These are phyloP conservation scores for Lactarius indigo DNA, from an alignment of 768 basidiomycete species.

Conservation along the genomic window DNA sequence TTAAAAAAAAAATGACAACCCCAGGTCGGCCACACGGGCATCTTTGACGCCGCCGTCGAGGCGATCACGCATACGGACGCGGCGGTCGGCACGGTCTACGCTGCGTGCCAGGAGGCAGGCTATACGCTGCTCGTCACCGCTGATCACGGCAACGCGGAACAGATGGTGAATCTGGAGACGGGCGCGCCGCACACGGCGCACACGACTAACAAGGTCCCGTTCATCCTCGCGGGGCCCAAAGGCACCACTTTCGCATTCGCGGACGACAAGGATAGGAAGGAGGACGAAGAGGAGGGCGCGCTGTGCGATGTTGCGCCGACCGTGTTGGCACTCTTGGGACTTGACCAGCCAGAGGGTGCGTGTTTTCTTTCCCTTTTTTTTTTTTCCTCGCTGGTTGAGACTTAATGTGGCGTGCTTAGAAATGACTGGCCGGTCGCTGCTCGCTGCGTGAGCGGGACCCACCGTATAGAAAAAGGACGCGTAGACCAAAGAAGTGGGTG, in stretches of 20 bases:
- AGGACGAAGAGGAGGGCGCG: constrained; percentile 64
- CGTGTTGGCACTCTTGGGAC: constrained; percentile 70
- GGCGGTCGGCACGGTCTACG: constrained; percentile 83
- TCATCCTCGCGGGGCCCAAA: constrained; percentile 68
- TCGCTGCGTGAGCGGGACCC: constrained; percentile 28
- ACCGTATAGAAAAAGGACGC: not conserved
- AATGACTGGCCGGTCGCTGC: constrained; percentile 59
- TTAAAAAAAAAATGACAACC: too few species aligned
- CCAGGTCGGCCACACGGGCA: constrained; percentile 90
- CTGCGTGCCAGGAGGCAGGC: constrained; percentile 80
- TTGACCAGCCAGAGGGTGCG: constrained; percentile 67
- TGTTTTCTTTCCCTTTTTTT: constrained; percentile 7
- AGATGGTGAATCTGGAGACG: constrained; percentile 82
- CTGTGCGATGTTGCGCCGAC: constrained; percentile 92
- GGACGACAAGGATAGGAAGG: constrained; percentile 47
- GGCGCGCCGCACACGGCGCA: constrained; percentile 91
- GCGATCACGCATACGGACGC: constrained; percentile 87
- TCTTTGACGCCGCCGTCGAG: constrained; percentile 85
- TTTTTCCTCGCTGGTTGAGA: not conserved
- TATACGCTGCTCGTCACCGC: constrained; percentile 87
- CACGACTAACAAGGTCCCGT: constrained; percentile 85
- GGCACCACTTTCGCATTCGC: constrained; percentile 50
- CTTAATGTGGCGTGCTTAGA: constrained; percentile 19
- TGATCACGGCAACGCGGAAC: constrained; percentile 95
- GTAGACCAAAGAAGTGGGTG: not conserved